Percentiles rank a stretch among this genome's conserved stretches.
These are phyloP conservation scores for Wickerhamiella nectarea DNA, from an alignment of 805 yeast species.

Conservation along the genomic window DNA sequence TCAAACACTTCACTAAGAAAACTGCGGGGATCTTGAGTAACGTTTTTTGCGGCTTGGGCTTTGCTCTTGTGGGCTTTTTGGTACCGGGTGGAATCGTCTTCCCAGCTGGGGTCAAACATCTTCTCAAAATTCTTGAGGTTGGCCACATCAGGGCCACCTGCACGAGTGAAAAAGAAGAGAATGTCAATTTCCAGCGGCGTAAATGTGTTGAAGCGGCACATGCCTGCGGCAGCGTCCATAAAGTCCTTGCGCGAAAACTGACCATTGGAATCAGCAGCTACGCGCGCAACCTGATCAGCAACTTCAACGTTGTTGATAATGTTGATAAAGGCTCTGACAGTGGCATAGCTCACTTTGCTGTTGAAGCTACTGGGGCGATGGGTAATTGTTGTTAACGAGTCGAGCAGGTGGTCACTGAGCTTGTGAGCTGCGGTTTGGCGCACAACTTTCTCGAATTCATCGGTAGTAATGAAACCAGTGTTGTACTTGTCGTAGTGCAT, in stretches of 20 bases:
- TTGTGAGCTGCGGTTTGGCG: constrained; percentile 30
- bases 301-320: constrained; percentile 31
- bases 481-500: constrained; percentile 25
- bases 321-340: constrained; percentile 32
- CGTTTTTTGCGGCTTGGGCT: constrained; percentile 30
- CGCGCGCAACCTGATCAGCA: constrained; percentile 26
- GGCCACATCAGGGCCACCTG: constrained; percentile 18
- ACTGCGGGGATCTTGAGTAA: constrained; percentile 26
- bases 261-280: constrained; percentile 26
- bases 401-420: constrained; percentile 29
- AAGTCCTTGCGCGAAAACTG: constrained; percentile 28
- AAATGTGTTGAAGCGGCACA: constrained; percentile 29
- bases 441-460: constrained; percentile 29
- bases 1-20: constrained; percentile 56
- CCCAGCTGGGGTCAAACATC: constrained; percentile 34
- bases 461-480: constrained; percentile 30
- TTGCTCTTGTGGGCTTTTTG: constrained; percentile 23
- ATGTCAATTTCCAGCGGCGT: constrained; percentile 33
- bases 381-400: constrained; percentile 28
- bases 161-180: constrained; percentile 28
- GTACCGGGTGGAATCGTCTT: constrained; percentile 26
- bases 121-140: constrained; percentile 26
- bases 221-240: constrained; percentile 29
- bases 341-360: constrained; percentile 29
- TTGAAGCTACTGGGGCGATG: constrained; percentile 22